Evolutionary conservation across 2,329 filamentous ascomycete species (phyloP).

Genomic region (Byssoonygena ceratinophila): DNA sequence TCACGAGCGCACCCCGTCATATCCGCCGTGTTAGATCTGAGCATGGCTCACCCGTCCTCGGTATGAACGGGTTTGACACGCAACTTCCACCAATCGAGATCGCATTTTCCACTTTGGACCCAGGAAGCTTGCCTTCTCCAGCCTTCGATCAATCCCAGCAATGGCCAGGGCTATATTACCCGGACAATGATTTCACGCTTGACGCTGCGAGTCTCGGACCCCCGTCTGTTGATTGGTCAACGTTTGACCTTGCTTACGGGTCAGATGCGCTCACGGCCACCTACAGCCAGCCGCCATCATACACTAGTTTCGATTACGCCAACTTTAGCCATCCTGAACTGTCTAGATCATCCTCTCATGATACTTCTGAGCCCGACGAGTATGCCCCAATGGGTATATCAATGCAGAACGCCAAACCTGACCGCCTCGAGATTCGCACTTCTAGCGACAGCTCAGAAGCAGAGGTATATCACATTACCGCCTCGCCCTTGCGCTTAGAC

Average conservation of each 20-base stretch:
- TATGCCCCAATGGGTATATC: constrained; percentile 25
- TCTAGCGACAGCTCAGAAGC: constrained; percentile 34
- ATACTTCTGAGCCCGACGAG: constrained; percentile 41
- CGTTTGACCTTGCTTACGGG: constrained; percentile 34
- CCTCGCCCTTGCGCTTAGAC: constrained; percentile 11
- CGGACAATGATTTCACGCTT: constrained; percentile 34
- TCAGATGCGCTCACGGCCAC: constrained; percentile 29
- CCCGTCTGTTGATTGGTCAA: constrained; percentile 41
- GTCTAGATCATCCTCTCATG: constrained; percentile 40
- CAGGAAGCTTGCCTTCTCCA: constrained; percentile 27
- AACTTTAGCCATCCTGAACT: constrained; percentile 31
- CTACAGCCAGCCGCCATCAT: constrained; percentile 38
- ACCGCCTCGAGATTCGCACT: constrained; percentile 28
- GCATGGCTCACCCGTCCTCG: constrained; percentile 37
- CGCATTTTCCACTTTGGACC: constrained; percentile 29
- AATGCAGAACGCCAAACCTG: background rate
- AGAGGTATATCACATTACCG: constrained; percentile 23
- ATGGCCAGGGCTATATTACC: constrained; percentile 34
- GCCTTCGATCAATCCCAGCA: constrained; percentile 30
- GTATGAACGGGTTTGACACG: constrained; percentile 27
- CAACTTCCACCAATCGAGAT: constrained; percentile 33
- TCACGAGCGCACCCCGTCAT: constrained; percentile 25
- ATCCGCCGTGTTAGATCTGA: constrained; percentile 35
- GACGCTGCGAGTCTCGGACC: constrained; percentile 30
- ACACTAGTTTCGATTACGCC: constrained; percentile 38